A percentile compares a stretch with the other conserved stretches of the same genome.
Conservation (phyloP, 1,284 basidiomycete species). For the Sporisorium iseilematis-ciliati region DNA sequence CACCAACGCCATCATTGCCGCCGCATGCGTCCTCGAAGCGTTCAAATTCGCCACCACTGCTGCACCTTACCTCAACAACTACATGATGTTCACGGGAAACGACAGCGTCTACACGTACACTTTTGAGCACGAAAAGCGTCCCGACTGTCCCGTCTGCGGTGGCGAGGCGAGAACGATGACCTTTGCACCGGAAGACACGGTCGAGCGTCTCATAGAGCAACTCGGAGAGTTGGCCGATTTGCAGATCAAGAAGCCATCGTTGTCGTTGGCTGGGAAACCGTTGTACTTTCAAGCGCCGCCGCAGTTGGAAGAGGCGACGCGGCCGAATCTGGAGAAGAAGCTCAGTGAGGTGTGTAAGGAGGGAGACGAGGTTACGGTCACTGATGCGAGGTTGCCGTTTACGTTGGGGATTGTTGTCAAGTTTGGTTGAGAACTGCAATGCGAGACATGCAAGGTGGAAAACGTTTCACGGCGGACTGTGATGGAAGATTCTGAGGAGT, state of each 20-base stretch:
- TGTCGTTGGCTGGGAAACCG: constrained; percentile 72
- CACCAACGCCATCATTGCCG: constrained; percentile 71
- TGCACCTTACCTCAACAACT: constrained; percentile 95
- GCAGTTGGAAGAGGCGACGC: constrained; percentile 86
- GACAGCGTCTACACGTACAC: constrained; percentile 98
- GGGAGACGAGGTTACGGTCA: constrained; percentile 85
- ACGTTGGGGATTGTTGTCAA: constrained; percentile 34
- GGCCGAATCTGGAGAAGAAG: constrained; percentile 87
- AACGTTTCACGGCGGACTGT: neutral
- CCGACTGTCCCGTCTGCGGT: constrained; percentile 96
- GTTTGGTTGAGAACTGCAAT: constrained; percentile 10
- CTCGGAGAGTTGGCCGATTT: constrained; percentile 59
- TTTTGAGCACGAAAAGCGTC: constrained; percentile 91
- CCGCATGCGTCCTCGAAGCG: constrained; percentile 98
- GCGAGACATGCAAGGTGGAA: neutral
- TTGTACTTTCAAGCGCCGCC: constrained; percentile 94
- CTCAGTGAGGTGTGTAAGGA: constrained; percentile 82
- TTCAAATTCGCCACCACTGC: constrained; percentile 97
- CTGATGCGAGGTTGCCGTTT: constrained; percentile 88
- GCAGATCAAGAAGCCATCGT: constrained; percentile 61
- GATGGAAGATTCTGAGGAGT: constrained; percentile 15
- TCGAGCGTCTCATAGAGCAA: constrained; percentile 57
- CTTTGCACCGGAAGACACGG: constrained; percentile 23
- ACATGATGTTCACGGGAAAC: constrained; percentile 90
- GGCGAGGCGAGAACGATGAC: constrained; percentile 74